Evolutionary conservation across 75 land plant species (phyloP), one percentile per base, ranked within the genome.

Genomic region (Pinus taeda): DNA sequence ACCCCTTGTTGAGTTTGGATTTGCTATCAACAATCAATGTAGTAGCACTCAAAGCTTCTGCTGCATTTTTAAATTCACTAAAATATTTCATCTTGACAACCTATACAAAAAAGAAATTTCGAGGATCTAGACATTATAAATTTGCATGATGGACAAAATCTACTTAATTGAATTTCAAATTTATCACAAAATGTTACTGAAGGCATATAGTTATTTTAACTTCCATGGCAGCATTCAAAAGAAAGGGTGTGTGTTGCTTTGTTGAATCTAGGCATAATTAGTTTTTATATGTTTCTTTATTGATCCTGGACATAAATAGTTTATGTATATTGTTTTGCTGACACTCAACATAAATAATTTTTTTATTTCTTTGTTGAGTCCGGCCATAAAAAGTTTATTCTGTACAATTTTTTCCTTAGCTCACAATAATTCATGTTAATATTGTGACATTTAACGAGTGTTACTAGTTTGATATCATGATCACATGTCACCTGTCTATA

Each of bases 51-150:
- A 96, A 79, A 33, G 97, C 99, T 59, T 94, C 97, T 4, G 96
- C 63, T 22, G 92, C 92, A 77, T 94, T 94, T 81, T 93, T 97
- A 84, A 96, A 96, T 84, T 96, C 94, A 53, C 85, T 83, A 77
- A 94, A 96, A 15, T 97, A 95, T 76, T 96, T 90, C 71, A 96
- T 85, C 81, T 88, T 89, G 57, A 96, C 97, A 53, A 96, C 82
- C 98, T 96, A 81, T 29, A 66, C 12, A 45, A 33, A 59, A 42
- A 39, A 15, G 53, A 17, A 64, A 53, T 21, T 21, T 37, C 22
- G 12, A 39, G 20, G 18, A 29, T 60, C 8, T 12, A 39, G 39
- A 33, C 9, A 60, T 15, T 33, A 62, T n/a, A 13, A 26, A 4
- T 58, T 29, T 22, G 13, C 15, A 59, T 59, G 26, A 33, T 30